Evolutionary conservation across 225 moss, liverwort and hornwort genomes (phyloP), one percentile per base, ranked within the genome.

Genomic region (Neckera pumila): DNA sequence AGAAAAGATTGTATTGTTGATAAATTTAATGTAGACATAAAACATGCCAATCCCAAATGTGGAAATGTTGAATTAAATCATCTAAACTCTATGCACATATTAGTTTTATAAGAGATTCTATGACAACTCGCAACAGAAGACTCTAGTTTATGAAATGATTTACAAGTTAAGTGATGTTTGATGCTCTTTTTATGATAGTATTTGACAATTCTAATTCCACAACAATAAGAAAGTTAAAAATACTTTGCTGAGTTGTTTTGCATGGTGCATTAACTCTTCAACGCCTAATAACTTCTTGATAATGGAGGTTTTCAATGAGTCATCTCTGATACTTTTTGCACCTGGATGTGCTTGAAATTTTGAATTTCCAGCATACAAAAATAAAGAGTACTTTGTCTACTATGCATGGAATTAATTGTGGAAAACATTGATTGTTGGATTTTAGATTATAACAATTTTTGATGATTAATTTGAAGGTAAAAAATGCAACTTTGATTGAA

Each of bases 91-190:
- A 2, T 25, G 40, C 8, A 8, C 45, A 40, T 70, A 38, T n/a
- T 70, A 47, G 7, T 12, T 22, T 22, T 70, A 14, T 14, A 25
- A 0, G 0, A 40, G 40, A 70, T 25, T 40, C 40, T 25, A 40
- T 25, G 4, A 8, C 3, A 40, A 1, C 2, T 14, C 0, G 2
- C 23, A 40, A 40, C 25, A 21, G 40, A 40, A 70, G 0, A 38
- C 7, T 38, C 1, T 23, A 7, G 3, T 69, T 69, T 40, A 23
- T 40, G 7, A 38, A 69, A 69, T 38, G 7, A 69, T 13, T 22
- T 23, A 36, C 7, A 69, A 69, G 0, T 12, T 38, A 38, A 69
- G 2, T 23, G 8, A 69, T 69, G 13, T 40, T 38, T 40, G 13
- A 69, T 69, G 38, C 14, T 7, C 23, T 23, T 40, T 25, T 14